A percentile compares a stretch with the other conserved stretches of the same genome.
Evolutionary conservation across 1,284 basidiomycete species (phyloP).

Genomic region (Rhodotorula sp.): DNA sequence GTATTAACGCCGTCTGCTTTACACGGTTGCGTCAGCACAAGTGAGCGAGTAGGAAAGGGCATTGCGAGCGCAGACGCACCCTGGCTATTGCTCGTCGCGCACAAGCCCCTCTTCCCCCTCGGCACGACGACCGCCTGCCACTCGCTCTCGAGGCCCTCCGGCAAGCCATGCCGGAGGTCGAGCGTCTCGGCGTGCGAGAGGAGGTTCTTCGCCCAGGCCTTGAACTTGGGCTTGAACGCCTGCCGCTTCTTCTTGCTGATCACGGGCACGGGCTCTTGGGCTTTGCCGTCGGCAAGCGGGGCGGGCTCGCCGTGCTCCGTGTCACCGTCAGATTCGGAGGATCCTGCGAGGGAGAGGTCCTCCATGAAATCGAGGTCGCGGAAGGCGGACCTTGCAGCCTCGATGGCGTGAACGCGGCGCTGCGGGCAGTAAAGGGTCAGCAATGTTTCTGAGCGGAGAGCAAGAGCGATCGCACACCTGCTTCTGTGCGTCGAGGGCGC

Average conservation of each 20-base stretch:
- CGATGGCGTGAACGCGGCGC: constrained; percentile 28
- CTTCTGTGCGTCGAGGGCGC: constrained; percentile 5
- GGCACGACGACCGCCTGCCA: constrained; percentile 40
- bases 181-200: constrained; percentile 42
- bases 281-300: background rate
- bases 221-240: constrained; percentile 24
- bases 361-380: constrained; percentile 26
- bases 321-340: constrained; percentile 4
- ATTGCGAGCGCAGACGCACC: constrained; percentile 3
- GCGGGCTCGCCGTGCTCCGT: background rate
- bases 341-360: constrained; percentile 22
- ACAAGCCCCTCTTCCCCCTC: constrained; percentile 41
- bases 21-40: background rate
- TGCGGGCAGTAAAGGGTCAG: background rate
- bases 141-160: constrained; percentile 29
- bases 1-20: constrained; percentile 24
- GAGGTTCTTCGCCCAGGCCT: constrained; percentile 39
- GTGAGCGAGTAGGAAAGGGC: fast-evolving
- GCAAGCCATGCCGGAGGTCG: constrained; percentile 36
- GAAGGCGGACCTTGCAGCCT: constrained; percentile 25
- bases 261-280: background rate
- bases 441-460: fast-evolving
- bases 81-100: constrained; percentile 18
- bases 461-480: background rate
- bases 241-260: constrained; percentile 16